Evolutionary conservation across 1,284 basidiomycete species (phyloP).

Genomic region (Fomitopsis betulina): DNA sequence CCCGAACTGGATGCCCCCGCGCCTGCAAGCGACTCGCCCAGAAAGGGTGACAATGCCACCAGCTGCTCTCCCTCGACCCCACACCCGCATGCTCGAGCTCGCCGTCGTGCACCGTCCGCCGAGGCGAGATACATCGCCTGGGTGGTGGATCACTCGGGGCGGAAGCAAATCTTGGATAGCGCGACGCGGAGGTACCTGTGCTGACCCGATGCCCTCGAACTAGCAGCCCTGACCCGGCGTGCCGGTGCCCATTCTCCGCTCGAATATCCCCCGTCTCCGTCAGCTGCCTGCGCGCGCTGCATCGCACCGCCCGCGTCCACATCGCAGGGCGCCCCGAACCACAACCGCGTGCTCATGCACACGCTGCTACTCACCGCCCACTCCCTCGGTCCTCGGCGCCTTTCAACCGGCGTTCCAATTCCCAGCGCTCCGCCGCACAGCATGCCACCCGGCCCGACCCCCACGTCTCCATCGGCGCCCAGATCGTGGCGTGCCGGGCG

Average conservation of each 20-base stretch:
- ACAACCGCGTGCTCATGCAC: not conserved
- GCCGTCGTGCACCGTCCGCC: no score
- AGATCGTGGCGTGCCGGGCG: not conserved
- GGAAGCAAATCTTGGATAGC: constrained; percentile 18
- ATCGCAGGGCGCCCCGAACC: not conserved
- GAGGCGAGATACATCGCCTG: not conserved
- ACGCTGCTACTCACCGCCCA: constrained; percentile 1
- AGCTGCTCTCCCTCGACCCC: not conserved
- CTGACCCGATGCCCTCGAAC: constrained; percentile 1
- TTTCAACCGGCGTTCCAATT: constrained; percentile 1
- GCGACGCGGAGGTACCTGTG: constrained; percentile 8
- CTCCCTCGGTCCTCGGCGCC: constrained; percentile 1
- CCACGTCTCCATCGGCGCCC: not conserved
- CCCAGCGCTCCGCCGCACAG: constrained; percentile 1
- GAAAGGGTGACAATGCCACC: constrained; percentile 9
- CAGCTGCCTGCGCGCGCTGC: not conserved
- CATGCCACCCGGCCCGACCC: not conserved
- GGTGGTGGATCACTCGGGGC: constrained; percentile 16
- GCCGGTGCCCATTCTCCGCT: not conserved
- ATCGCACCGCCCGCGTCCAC: not conserved
- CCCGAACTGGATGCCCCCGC: constrained; percentile 15
- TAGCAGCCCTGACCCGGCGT: not conserved
- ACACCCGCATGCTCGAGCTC: no score
- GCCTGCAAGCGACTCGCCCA: constrained; percentile 11
- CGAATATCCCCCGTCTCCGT: not conserved